Conservation (phyloP, 2,329 filamentous ascomycete genomes). For the Sporothrix protearum region DNA sequence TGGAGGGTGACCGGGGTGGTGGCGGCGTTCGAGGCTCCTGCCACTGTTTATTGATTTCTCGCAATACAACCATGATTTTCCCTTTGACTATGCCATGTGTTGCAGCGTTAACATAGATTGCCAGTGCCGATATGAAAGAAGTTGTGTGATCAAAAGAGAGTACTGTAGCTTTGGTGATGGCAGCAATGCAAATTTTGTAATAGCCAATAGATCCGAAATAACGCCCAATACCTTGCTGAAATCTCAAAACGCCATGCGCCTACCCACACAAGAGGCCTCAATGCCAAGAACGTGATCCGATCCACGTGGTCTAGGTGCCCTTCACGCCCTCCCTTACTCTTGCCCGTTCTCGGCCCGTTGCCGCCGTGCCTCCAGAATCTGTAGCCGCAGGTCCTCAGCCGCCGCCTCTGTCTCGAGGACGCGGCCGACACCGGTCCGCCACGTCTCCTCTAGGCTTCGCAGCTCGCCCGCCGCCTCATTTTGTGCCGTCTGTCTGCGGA, state of each 20-base stretch:
- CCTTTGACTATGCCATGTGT: neutral
- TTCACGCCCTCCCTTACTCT: neutral
- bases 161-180: neutral
- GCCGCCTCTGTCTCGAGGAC: slow-evolving; percentile 86
- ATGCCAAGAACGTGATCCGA: neutral
- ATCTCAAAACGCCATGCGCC: neutral
- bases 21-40: neutral
- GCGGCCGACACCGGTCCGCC: slow-evolving; percentile 72
- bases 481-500: slow-evolving; percentile 66
- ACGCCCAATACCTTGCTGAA: neutral
- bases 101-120: neutral
- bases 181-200: neutral
- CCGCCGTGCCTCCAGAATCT: slow-evolving; percentile 63
- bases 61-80: neutral
- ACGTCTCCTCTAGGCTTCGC: slow-evolving; percentile 64
- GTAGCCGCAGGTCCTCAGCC: slow-evolving; percentile 64
- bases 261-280: neutral
- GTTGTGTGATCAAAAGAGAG: neutral
- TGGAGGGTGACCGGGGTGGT: neutral
- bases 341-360: slow-evolving; percentile 32
- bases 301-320: neutral
- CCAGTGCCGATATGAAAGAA: neutral
- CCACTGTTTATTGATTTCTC: neutral
- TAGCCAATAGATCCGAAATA: neutral
- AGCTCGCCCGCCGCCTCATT: slow-evolving; percentile 70